phyloP scores from a whole-genome alignment of 2,329 filamentous ascomycete species.

The Annulohypoxylon truncatum region DNA sequence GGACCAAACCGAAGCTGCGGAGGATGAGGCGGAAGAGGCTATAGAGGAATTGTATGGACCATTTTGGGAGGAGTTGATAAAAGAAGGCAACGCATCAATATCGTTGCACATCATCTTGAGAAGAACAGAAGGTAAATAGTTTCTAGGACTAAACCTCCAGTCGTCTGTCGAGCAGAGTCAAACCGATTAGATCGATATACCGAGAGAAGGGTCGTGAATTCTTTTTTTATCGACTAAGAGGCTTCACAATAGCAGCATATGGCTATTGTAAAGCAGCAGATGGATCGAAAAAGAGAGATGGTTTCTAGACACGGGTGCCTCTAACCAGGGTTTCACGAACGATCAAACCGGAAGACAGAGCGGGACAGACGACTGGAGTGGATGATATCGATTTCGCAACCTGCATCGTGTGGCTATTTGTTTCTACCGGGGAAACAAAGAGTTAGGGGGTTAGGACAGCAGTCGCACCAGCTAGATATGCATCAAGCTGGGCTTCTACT shows the following conservation, averaged over 20 bases:
- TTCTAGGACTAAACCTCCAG: constrained; percentile 58
- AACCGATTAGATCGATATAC: constrained; percentile 60
- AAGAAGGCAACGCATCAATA: constrained; percentile 65
- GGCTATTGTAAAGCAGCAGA: constrained; percentile 52
- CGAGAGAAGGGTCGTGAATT: constrained; percentile 51
- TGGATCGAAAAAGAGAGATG: constrained; percentile 57
- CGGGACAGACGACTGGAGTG: constrained; percentile 72
- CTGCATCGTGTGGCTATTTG: constrained; percentile 64
- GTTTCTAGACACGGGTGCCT: constrained; percentile 58
- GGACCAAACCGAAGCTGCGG: constrained; percentile 82
- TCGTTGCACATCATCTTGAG: constrained; percentile 70
- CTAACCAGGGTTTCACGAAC: constrained; percentile 63
- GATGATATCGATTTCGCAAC: constrained; percentile 61
- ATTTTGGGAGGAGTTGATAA: constrained; percentile 61
- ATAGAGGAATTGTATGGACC: constrained; percentile 76
- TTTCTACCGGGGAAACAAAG: constrained; percentile 48
- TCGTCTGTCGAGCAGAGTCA: constrained; percentile 66
- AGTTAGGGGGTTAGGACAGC: constrained; percentile 46
- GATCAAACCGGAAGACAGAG: constrained; percentile 70
- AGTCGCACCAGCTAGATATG: constrained; percentile 50
- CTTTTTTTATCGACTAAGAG: constrained; percentile 55
- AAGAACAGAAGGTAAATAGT: constrained; percentile 47
- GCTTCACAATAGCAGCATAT: constrained; percentile 55
- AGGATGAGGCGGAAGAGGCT: constrained; percentile 80
- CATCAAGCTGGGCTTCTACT: constrained; percentile 48